A percentile compares a stretch with the other conserved stretches of the same genome.
Evolutionary conservation across 768 basidiomycete species (phyloP).

Genomic region (Amanita phalloides): DNA sequence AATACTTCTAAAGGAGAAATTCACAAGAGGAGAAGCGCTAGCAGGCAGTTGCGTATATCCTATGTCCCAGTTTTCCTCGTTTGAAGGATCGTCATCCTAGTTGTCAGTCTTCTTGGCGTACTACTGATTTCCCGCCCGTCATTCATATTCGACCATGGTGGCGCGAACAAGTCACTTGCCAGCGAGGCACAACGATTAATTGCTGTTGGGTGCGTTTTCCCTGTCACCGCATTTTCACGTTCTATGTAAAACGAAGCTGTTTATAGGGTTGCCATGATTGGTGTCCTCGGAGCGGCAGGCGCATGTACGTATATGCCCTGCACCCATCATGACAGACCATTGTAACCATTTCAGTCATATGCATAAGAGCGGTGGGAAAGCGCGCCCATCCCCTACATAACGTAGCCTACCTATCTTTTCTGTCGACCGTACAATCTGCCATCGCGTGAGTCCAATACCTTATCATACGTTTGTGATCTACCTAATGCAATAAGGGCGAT

Average conservation of each 20-base stretch:
- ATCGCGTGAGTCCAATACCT: slow-evolving; percentile 15
- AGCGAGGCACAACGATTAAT: slow-evolving; percentile 31
- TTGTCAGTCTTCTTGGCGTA: slow-evolving; percentile 65
- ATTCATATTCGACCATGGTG: slow-evolving; percentile 39
- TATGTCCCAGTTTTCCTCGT: background rate
- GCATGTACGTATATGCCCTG: slow-evolving; percentile 40
- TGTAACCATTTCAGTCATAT: background rate
- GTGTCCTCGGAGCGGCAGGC: slow-evolving; percentile 51
- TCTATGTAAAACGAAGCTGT: background rate
- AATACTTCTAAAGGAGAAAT: slow-evolving; percentile 43
- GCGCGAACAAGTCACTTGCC: background rate
- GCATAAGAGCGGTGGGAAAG: slow-evolving; percentile 25
- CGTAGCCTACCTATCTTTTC: slow-evolving; percentile 53
- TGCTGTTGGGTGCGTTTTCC: slow-evolving; percentile 41
- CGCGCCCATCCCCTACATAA: slow-evolving; percentile 45
- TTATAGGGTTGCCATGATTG: slow-evolving; percentile 45
- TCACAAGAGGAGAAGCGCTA: slow-evolving; percentile 42
- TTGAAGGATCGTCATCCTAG: slow-evolving; percentile 14
- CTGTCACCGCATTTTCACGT: background rate
- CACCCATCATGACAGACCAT: background rate
- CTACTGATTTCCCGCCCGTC: slow-evolving; percentile 73
- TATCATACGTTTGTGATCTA: background rate
- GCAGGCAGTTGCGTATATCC: slow-evolving; percentile 23
- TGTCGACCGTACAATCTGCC: slow-evolving; percentile 32
- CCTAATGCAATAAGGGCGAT: slow-evolving; percentile 28